Base-by-base conservation (phyloP, 2,329 filamentous ascomycete genomes). In the Trematosphaeria pertusa region DNA sequence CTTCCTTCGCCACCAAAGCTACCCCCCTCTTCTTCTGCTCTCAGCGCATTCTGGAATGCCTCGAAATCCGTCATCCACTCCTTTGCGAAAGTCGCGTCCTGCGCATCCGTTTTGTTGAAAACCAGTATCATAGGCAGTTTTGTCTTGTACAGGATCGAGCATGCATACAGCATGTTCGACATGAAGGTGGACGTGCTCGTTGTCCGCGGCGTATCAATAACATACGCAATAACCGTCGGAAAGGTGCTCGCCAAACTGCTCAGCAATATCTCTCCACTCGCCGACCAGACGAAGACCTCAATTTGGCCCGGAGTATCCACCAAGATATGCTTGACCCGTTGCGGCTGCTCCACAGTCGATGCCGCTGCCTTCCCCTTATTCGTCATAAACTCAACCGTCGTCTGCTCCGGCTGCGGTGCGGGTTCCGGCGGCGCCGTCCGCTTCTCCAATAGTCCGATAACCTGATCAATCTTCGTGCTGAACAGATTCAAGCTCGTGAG, bases 41-140 rank as follows among this genome's bases (percentile, higher is more conserved):
- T 83, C 35, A 99, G 78, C 1, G 95, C 93, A 12, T 84, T 84
- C 70, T 97, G 94, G 75, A 99, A 99, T 1, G 89, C 86, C 58
- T 99, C 94, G 65, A 97, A 99, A 72, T 99, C 93, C 5, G 92
- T 96, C 94, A 99, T 99, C 94, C 95, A 99, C 69, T 97, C 91
- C 75, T 93, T 94, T 1, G 92, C 94, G 65, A 96, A 96, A 19
- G 84, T 82, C 0, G 91, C 90, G 64, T 95, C 88, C 71, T 96
- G 91, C 32, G 96, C 91, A 65, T 99, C 94, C 0, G 92, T 97
- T 78, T 99, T 99, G 80, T 99, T 99, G 81, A 99, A 97, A 9
- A 99, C 94, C 6, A 99, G 78, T 43, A 99, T 95, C 94, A 99
- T 99, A 18, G 94, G 94, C 0, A 99, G 80, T 71, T 96, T 96